Percentiles rank a stretch among this genome's conserved stretches.
These are phyloP conservation scores for Cercospora sp. DNA, from an alignment of 2,329 filamentous ascomycete species.

Conservation along the genomic window DNA sequence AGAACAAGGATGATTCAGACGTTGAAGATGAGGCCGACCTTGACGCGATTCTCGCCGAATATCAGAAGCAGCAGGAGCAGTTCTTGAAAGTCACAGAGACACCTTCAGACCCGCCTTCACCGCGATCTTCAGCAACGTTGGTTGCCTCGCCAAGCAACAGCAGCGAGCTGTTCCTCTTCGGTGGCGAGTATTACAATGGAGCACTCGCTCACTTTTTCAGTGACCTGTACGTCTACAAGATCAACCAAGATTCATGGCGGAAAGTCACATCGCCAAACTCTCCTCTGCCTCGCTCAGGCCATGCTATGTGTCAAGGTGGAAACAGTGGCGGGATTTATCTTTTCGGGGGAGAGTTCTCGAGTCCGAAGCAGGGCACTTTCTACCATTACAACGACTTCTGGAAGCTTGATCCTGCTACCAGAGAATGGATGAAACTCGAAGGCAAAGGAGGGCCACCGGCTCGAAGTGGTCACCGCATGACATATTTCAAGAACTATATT, in stretches of 20 bases:
- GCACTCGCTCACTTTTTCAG: conserved; percentile 73
- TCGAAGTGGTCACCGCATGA: conserved; percentile 78
- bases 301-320: conserved; percentile 89
- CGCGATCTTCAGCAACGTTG: conserved; percentile 77
- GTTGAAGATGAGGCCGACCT: conserved; percentile 92
- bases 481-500: conserved; percentile 95
- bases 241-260: conserved; percentile 86
- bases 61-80: conserved; percentile 85
- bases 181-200: conserved; percentile 94
- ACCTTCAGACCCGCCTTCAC: conserved; percentile 68
- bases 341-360: conserved; percentile 95
- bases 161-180: conserved; percentile 88
- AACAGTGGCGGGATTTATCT: conserved; percentile 85
- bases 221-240: conserved; percentile 68
- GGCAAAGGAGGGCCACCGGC: conserved; percentile 76
- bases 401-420: conserved; percentile 76
- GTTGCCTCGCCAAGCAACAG: conserved; percentile 81
- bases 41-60: conserved; percentile 89
- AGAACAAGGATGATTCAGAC: conserved; percentile 81
- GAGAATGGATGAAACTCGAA: conserved; percentile 92
- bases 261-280: conserved; percentile 87
- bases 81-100: conserved; percentile 92
- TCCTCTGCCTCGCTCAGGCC: conserved; percentile 84
- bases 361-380: conserved; percentile 95
- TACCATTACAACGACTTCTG: conserved; percentile 99